Base-by-base conservation (phyloP, 805 yeast species). In the Naumovozyma castellii region DNA sequence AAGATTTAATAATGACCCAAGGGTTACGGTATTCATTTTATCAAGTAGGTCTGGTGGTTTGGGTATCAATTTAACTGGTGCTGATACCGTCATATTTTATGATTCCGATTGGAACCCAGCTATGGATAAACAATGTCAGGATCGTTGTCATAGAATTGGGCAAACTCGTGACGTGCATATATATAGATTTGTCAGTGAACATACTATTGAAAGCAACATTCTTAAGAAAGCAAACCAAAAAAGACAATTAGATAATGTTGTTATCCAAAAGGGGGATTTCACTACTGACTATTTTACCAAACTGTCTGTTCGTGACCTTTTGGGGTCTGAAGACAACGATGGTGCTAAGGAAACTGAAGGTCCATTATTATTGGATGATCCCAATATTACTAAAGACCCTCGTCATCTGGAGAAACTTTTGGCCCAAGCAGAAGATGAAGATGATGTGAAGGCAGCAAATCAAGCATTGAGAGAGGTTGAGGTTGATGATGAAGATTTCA, bases 61-160 rank as follows among this genome's bases (percentile, higher is more conserved):
- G 50, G 99, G 99, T 58, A 92, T 92, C 59, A 92, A 92, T 56
- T 66, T 92, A 48, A 92, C 98, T 0, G 99, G 97, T 56, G 99
- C 99, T 0, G 99, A 92, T 56, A 92, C 98, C 0, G 99, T 92
- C 34, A 86, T 92, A 5, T 94, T 92, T 64, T 92, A 94, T 60
- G 99, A 92, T 62, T 86, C 96, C 2, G 98, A 90, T 63, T 90
- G 98, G 98, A 92, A 92, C 57, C 99, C 99, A 2, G 95, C 97
- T 1, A 92, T 92, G 97, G 99, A 92, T 61, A 86, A 87, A 57
- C 99, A 92, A 64, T 92, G 98, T 65, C 98, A 92, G 63, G 99
- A 92, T 64, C 79, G 99, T 61, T 92, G 97, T 65, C 99, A 92
- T 61, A 81, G 99, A 69, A 92, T 92, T 59, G 99, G 99, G 5